Evolutionary conservation across 257 asterid genomes (phyloP).

Genomic region (Scutellaria galericulata): DNA sequence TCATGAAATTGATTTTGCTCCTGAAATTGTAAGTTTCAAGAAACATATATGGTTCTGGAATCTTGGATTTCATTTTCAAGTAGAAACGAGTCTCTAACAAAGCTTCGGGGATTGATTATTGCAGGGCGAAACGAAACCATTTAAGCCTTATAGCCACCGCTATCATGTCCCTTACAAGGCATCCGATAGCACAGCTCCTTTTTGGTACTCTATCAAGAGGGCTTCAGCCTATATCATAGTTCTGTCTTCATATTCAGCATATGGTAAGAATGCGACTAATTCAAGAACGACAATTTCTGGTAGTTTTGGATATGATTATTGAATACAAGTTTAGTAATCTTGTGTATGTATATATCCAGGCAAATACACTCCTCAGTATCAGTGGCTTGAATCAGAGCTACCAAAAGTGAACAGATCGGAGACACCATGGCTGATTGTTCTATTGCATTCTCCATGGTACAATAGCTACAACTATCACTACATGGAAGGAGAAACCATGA

Average conservation of each 20-base stretch:
- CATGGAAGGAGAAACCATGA: constrained; percentile 97
- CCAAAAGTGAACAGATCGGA: constrained; percentile 76
- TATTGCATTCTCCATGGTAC: constrained; percentile 91
- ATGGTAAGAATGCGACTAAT: constrained; percentile 47
- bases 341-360: constrained; percentile 40
- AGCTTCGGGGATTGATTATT: constrained; percentile 13
- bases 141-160: constrained; percentile 81
- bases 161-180: constrained; percentile 64
- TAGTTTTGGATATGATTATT: too few species aligned
- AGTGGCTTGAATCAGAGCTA: constrained; percentile 75
- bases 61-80: background rate
- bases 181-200: constrained; percentile 70
- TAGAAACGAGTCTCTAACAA: background rate
- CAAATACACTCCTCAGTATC: constrained; percentile 80
- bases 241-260: constrained; percentile 87
- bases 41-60: background rate
- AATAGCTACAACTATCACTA: constrained; percentile 84
- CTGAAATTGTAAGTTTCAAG: constrained; percentile 61
- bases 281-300: background rate
- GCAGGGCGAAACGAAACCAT: constrained; percentile 88
- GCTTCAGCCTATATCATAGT: constrained; percentile 92
- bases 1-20: constrained; percentile 83
- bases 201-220: constrained; percentile 92
- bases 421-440: constrained; percentile 92
- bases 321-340: too few species aligned